Evolutionary conservation across 139 green algal genomes (phyloP).

Genomic region (Marvania coccoides): DNA sequence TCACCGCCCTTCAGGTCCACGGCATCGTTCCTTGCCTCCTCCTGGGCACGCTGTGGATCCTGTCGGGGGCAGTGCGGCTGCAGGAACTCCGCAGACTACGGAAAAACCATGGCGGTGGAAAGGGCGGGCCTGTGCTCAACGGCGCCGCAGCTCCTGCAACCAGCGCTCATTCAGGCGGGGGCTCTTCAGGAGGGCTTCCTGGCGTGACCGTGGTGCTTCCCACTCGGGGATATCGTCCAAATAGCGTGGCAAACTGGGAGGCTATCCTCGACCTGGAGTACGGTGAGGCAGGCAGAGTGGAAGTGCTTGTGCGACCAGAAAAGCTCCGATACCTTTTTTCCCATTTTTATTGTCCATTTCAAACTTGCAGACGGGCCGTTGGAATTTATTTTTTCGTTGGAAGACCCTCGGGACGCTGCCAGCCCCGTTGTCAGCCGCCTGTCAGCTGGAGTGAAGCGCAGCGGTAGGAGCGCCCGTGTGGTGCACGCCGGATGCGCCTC

Average conservation of each 20-base stretch:
- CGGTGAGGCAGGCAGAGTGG: conserved; percentile 10
- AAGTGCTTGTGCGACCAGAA: too few relatives aligned
- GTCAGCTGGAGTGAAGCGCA: not conserved
- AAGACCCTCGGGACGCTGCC: conserved; percentile 41
- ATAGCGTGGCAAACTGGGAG: conserved; percentile 58
- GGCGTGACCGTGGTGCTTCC: conserved; percentile 57
- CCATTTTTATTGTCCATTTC: not conserved
- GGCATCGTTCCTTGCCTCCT: conserved; percentile 10
- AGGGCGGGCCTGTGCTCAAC: not conserved
- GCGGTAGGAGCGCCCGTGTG: conserved; percentile 15
- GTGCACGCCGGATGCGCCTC: conserved; percentile 33
- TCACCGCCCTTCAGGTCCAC: conserved; percentile 19
- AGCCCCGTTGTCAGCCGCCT: not conserved
- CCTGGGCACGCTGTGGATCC: conserved; percentile 21
- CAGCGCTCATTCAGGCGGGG: not conserved
- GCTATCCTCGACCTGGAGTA: conserved; percentile 52
- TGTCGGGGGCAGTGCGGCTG: conserved; percentile 5
- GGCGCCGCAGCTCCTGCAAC: not conserved
- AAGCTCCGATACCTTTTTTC: too few relatives aligned
- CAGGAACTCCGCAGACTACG: conserved; percentile 1
- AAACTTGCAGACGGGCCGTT: conserved; percentile 35
- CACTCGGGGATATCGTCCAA: conserved; percentile 47
- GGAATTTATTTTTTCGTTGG: conserved; percentile 72
- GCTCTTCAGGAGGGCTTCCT: too few relatives aligned
- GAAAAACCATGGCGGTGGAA: not conserved